These are phyloP conservation scores for Candida manassasensis DNA, from an alignment of 805 yeast species.

Conservation along the genomic window DNA sequence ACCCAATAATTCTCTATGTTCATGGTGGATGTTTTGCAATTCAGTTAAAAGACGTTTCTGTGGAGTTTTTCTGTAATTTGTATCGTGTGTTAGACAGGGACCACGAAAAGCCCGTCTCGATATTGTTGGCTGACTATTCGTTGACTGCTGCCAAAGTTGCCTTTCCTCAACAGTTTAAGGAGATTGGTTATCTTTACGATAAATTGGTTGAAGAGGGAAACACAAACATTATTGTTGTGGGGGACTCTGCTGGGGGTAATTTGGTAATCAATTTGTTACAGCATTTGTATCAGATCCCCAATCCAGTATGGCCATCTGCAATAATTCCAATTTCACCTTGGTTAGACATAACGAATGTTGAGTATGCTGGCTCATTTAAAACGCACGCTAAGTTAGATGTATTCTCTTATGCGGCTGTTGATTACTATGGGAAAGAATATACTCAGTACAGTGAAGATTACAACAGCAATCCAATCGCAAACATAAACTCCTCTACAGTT, in stretches of 20 bases:
- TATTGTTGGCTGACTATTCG: conserved; percentile 28
- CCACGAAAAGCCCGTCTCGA: conserved; percentile 10
- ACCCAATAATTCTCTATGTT: conserved; percentile 23
- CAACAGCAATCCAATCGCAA: neutral
- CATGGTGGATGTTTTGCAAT: conserved; percentile 32
- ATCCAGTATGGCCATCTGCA: conserved; percentile 1
- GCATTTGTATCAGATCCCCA: neutral
- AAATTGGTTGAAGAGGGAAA: conserved; percentile 13
- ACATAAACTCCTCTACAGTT: neutral
- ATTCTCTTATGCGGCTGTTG: neutral
- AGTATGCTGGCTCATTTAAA: neutral
- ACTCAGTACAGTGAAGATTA: neutral
- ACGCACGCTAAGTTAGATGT: neutral
- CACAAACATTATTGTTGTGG: conserved; percentile 14
- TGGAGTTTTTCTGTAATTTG: neutral
- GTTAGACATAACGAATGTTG: neutral
- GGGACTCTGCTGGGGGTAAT: conserved; percentile 20
- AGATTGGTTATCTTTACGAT: conserved; percentile 3
- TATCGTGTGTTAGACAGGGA: neutral
- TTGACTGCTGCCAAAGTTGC: conserved; percentile 24
- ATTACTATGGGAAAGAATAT: conserved; percentile 1
- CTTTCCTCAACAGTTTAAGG: conserved; percentile 13
- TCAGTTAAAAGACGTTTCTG: conserved; percentile 9
- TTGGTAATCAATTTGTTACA: conserved; percentile 6
- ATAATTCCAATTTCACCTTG: conserved; percentile 1